Percentiles rank a stretch among this genome's conserved stretches.
These are phyloP conservation scores for Sugiyamaella chiloensis DNA, from an alignment of 805 yeast genomes.

Conservation along the genomic window DNA sequence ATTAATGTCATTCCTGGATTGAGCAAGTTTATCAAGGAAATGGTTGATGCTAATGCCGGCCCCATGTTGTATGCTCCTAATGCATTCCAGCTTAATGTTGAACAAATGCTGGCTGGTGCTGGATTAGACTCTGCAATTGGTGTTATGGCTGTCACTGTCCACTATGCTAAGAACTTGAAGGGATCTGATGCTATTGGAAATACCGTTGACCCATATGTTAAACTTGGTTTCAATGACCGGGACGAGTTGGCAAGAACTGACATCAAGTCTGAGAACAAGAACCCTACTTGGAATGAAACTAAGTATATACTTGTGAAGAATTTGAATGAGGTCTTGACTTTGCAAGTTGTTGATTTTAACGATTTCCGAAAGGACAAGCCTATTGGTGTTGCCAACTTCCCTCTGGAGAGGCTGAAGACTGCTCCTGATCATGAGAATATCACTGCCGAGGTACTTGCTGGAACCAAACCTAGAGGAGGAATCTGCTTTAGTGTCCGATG, in stretches of 20 bases:
- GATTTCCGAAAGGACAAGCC: conserved; percentile 72
- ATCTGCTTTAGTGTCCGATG: conserved; percentile 66
- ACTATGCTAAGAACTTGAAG: conserved; percentile 63
- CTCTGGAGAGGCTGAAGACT: conserved; percentile 61
- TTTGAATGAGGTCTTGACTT: conserved; percentile 76
- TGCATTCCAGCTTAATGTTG: conserved; percentile 88
- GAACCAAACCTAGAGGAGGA: conserved; percentile 79
- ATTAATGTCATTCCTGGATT: conserved; percentile 84
- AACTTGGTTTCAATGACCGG: conserved; percentile 57
- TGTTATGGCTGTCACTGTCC: conserved; percentile 66
- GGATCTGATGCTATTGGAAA: conserved; percentile 68
- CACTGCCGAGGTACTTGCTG: conserved; percentile 62
- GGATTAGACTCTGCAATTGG: conserved; percentile 82
- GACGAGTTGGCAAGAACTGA: conserved; percentile 63
- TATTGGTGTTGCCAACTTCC: conserved; percentile 74
- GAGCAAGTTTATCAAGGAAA: conserved; percentile 72
- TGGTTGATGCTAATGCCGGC: conserved; percentile 83
- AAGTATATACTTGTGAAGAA: conserved; percentile 65
- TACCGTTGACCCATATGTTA: conserved; percentile 87
- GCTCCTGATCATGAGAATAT: conserved; percentile 45
- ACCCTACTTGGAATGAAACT: conserved; percentile 85
- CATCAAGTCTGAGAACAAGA: conserved; percentile 59
- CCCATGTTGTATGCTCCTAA: conserved; percentile 87
- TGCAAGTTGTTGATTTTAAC: conserved; percentile 73
- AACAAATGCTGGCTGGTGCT: conserved; percentile 82